A percentile compares a stretch with the other conserved stretches of the same genome.
These are phyloP conservation scores for Penicillium vulpinum DNA, from an alignment of 2,329 filamentous ascomycete genomes.

Conservation along the genomic window DNA sequence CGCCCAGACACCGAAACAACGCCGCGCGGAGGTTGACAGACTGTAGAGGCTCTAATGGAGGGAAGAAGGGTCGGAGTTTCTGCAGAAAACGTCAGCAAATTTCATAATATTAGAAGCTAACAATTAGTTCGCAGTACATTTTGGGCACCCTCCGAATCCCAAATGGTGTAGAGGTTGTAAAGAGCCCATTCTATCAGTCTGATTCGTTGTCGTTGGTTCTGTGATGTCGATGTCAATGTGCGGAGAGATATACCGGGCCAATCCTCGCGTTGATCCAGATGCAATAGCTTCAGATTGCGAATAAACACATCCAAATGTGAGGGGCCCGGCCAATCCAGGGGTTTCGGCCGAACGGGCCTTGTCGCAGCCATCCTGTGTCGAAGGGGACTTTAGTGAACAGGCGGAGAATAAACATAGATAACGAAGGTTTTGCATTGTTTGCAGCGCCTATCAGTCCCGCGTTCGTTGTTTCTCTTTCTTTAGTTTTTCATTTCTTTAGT, in stretches of 20 bases:
- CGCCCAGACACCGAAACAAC: conserved; percentile 76
- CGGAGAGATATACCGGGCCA: conserved; percentile 75
- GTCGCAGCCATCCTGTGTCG: conserved; percentile 35
- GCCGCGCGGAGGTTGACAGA: conserved; percentile 86
- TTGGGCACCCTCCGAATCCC: conserved; percentile 73
- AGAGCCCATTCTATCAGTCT: conserved; percentile 85
- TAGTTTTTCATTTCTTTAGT: not conserved
- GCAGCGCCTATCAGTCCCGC: conserved; percentile 14
- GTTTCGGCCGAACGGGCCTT: conserved; percentile 32
- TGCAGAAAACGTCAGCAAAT: conserved; percentile 40
- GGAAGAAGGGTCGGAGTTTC: conserved; percentile 90
- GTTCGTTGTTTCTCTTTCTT: conserved; percentile 1
- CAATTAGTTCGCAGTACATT: conserved; percentile 54
- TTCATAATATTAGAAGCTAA: not conserved
- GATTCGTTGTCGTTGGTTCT: conserved; percentile 79
- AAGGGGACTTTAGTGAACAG: conserved; percentile 13
- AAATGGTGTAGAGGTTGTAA: conserved; percentile 81
- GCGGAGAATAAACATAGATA: conserved; percentile 27
- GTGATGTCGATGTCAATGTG: conserved; percentile 68
- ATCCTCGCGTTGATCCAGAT: conserved; percentile 72
- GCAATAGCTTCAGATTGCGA: conserved; percentile 78
- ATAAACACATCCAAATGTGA: conserved; percentile 68
- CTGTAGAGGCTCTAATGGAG: conserved; percentile 83
- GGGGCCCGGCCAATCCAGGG: conserved; percentile 43
- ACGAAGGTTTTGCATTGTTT: conserved; percentile 30